Base-by-base conservation (phyloP, 2,329 filamentous ascomycete genomes). In the Colletotrichum zoysiae region DNA sequence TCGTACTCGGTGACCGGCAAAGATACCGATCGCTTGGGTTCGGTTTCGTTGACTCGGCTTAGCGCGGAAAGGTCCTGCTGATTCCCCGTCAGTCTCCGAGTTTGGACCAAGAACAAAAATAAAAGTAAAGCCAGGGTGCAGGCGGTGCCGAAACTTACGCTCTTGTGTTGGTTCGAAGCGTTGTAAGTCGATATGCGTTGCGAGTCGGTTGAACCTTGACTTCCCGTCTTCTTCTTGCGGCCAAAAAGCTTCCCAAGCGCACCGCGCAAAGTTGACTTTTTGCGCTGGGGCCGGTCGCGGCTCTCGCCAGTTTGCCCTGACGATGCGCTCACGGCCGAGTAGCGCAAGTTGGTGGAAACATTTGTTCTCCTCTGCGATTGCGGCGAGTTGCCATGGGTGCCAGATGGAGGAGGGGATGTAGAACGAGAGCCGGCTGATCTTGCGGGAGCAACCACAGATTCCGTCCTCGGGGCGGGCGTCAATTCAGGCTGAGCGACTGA, bases 1-100 rank as follows among this genome's bases (percentile, higher is more conserved):
- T 90, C 88, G 73, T 86, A 89, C 75, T 91, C 89, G 57, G 86
- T 89, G 62, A 91, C 84, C 11, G 89, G 89, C 42, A 90, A 76
- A 6, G 90, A 91, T 5, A 84, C 84, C 9, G 89, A 89, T 67
- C 89, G 86, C 76, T 90, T 88, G 23, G 83, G 80, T 73, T 84
- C 84, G 70, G 58, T 76, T 63, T 80, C 81, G 59, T 78, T 81
- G 53, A 73, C 73, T 74, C 77, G 80, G 73, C 74, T 80, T 65
- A 82, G 78, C 53, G 79, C 81, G 59, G 79, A 79, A 42, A 81
- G 82, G 74, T 83, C 84, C 84, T 85, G 73, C 14, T 33, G 12
- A 48, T 26, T 20, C 16, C 26, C 7, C 46, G 50, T 71, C 16
- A 71, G 69, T 48, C 23, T 59, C 40, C 3, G 38, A 35, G 23